phyloP scores from a whole-genome alignment of 768 basidiomycete species.

The Phylloporus arenicola region DNA sequence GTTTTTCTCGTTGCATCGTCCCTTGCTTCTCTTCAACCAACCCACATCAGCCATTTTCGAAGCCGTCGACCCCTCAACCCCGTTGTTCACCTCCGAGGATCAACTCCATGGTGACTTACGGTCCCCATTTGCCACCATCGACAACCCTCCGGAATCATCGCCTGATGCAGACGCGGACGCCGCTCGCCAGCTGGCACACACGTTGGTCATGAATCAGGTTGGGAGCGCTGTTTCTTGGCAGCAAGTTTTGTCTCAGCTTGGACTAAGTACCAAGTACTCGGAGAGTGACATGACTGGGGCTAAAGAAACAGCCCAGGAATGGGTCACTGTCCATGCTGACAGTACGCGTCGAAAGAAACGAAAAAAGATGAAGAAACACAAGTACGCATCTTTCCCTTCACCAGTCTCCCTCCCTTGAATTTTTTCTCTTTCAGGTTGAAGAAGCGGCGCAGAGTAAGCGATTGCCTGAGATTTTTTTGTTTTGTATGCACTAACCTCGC shows the following conservation, averaged over 20 bases:
- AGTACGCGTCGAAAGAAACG: constrained; percentile 79
- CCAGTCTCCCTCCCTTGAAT: constrained; percentile 8
- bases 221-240: constrained; percentile 67
- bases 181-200: constrained; percentile 71
- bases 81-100: constrained; percentile 17
- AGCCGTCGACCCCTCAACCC: constrained; percentile 15
- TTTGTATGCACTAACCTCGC: constrained; percentile 13
- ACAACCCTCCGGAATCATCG: constrained; percentile 45
- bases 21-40: constrained; percentile 63
- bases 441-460: constrained; percentile 81
- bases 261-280: constrained; percentile 49
- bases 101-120: constrained; percentile 27
- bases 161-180: constrained; percentile 75
- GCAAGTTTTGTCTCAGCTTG: constrained; percentile 56
- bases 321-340: constrained; percentile 65
- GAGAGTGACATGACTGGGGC: constrained; percentile 47
- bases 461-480: constrained; percentile 2
- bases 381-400: constrained; percentile 48
- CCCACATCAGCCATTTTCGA: constrained; percentile 55
- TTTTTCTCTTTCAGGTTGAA: constrained; percentile 52
- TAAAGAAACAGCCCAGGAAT: constrained; percentile 52
- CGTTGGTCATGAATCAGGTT: constrained; percentile 62
- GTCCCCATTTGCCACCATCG: constrained; percentile 25
- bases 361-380: constrained; percentile 98
- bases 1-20: constrained; percentile 80